Percentiles rank a stretch among this genome's conserved stretches.
These are phyloP conservation scores for Pestalotiopsis fici DNA, from an alignment of 2,329 filamentous ascomycete species.

Conservation along the genomic window DNA sequence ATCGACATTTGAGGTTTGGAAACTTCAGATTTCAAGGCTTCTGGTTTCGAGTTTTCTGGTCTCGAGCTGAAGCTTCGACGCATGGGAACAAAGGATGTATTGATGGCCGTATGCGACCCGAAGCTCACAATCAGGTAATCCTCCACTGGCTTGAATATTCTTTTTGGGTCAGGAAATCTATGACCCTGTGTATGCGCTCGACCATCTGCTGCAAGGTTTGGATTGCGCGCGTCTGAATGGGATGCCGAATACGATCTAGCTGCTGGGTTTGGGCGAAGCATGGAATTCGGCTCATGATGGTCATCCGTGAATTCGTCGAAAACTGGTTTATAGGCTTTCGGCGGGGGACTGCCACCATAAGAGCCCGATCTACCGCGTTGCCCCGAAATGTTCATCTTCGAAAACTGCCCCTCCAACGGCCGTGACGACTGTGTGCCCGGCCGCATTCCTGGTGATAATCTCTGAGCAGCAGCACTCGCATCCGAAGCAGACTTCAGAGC, in stretches of 20 bases:
- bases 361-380: slow-evolving; percentile 22
- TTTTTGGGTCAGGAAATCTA: slow-evolving; percentile 43
- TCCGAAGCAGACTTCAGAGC: slow-evolving; percentile 34
- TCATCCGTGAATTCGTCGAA: slow-evolving; percentile 38
- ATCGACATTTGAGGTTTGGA: slow-evolving; percentile 27
- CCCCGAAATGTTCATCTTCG: slow-evolving; percentile 14
- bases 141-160: slow-evolving; percentile 75
- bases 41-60: not conserved
- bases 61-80: slow-evolving; percentile 33
- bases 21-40: not conserved
- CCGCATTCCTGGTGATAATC: slow-evolving; percentile 11
- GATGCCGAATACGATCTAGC: slow-evolving; percentile 47
- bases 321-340: slow-evolving; percentile 23
- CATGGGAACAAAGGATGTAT: slow-evolving; percentile 69
- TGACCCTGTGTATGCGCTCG: not conserved
- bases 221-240: slow-evolving; percentile 35
- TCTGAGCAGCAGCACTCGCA: slow-evolving; percentile 6
- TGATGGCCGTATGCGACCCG: slow-evolving; percentile 70
- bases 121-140: slow-evolving; percentile 75
- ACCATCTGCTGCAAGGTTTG: slow-evolving; percentile 18
- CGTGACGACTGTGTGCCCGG: slow-evolving; percentile 16
- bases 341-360: slow-evolving; percentile 20
- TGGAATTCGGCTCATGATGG: slow-evolving; percentile 34
- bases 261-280: slow-evolving; percentile 22
- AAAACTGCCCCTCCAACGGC: slow-evolving; percentile 20